Evolutionary conservation across 2,329 filamentous ascomycete species (phyloP), one percentile per base, ranked within the genome.

Genomic region (Paecilomyces niveus): DNA sequence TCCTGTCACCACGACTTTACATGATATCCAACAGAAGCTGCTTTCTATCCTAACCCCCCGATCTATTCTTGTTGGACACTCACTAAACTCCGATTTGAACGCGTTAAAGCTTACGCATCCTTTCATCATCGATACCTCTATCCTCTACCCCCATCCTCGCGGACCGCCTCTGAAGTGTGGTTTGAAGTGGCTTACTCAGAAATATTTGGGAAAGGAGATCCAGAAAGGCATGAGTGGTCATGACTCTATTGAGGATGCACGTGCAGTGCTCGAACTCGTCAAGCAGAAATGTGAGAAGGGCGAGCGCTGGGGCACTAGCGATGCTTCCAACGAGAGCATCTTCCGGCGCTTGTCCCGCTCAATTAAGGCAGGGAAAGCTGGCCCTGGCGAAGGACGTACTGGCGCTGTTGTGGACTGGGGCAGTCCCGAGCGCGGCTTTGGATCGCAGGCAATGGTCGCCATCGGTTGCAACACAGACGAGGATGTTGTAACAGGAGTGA

Each of bases 221-320:
- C 94, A 99, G 71, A 91, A 89, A 67, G 89, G 88, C 55, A 79
- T 80, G 15, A 80, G 81, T 15, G 94, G 94, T 15, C 94, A 99
- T 71, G 88, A 97, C 79, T 94, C 90, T 59, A 83, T 96, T 62
- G 94, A 99, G 74, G 94, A 99, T 72, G 92, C 94, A 13, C 87
- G 83, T 63, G 92, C 94, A 2, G 95, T 92, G 63, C 85, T 99
- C 13, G 92, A 97, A 67, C 86, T 99, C 1, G 86, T 97, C 54
- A 96, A 94, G 74, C 88, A 93, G 70, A 99, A 99, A 73, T 97
- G 93, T 72, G 92, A 97, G 72, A 94, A 90, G 74, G 94, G 94
- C 49, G 89, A 89, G 63, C 76, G 80, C 24, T 99, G 92, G 90
- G 94, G 91, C 35, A 88, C 88, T 0, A 85, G 85, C 54, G 91